A percentile compares a stretch with the other conserved stretches of the same genome.
phyloP scores from a whole-genome alignment of 1,139 yeast genomes.

The Torulaspora globosa region DNA sequence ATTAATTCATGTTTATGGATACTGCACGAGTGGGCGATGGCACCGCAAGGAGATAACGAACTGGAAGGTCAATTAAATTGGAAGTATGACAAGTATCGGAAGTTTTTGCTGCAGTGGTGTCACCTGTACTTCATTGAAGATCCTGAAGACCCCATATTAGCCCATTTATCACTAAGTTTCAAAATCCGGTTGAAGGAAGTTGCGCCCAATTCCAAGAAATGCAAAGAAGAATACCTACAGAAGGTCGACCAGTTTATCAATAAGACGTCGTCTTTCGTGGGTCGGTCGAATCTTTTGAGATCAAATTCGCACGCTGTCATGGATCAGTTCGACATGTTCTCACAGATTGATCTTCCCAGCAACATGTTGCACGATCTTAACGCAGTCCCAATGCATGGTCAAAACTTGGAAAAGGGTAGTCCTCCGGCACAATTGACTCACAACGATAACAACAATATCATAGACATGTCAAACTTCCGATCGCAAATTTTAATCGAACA shows the following conservation, averaged over 20 bases:
- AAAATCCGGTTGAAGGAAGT: slow-evolving; percentile 11
- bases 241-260: slow-evolving; percentile 10
- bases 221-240: slow-evolving; percentile 12
- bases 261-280: slow-evolving; percentile 3
- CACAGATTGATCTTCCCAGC: slow-evolving; percentile 9
- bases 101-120: slow-evolving; percentile 31
- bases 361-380: slow-evolving; percentile 10
- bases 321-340: slow-evolving; percentile 33
- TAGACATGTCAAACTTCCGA: slow-evolving; percentile 13
- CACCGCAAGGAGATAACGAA: slow-evolving; percentile 14
- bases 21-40: slow-evolving; percentile 20
- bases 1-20: slow-evolving; percentile 28
- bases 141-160: slow-evolving; percentile 14
- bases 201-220: neutral
- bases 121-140: slow-evolving; percentile 26
- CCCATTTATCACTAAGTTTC: slow-evolving; percentile 15
- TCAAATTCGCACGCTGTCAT: slow-evolving; percentile 26
- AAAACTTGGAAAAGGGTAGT: neutral
- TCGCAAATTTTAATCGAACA: slow-evolving; percentile 15
- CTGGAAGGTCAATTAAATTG: slow-evolving; percentile 19
- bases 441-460: slow-evolving; percentile 11
- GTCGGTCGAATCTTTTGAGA: slow-evolving; percentile 14
- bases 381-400: slow-evolving; percentile 1
- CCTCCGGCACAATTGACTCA: slow-evolving; percentile 7
- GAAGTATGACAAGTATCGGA: slow-evolving; percentile 26